Evolutionary conservation across 2,329 filamentous ascomycete genomes (phyloP).

Genomic region (Verticillium albo-atrum): DNA sequence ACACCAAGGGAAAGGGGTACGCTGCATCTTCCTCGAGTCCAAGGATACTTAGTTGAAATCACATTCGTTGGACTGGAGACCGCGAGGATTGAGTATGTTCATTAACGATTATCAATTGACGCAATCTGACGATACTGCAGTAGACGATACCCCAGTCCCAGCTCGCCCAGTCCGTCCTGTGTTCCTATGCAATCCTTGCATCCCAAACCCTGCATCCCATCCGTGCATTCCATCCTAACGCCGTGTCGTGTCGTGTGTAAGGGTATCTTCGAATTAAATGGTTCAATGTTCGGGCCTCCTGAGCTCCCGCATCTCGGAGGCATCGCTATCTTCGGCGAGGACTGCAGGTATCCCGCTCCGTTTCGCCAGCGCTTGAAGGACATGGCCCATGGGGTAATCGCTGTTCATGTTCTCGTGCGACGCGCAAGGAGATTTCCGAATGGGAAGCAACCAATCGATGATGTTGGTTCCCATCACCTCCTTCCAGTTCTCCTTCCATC

Average conservation of each 20-base stretch:
- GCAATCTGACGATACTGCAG: not conserved
- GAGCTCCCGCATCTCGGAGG: conserved; percentile 24
- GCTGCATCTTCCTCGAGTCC: too few relatives aligned
- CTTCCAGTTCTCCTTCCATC: conserved; percentile 65
- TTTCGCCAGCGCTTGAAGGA: conserved; percentile 51
- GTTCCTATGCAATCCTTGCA: not conserved
- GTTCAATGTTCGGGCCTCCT: not conserved
- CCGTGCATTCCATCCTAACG: not conserved
- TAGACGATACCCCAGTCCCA: too few relatives aligned
- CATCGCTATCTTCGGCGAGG: conserved; percentile 12
- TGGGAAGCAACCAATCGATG: conserved; percentile 76
- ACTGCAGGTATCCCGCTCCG: conserved; percentile 31
- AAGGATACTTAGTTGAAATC: not conserved
- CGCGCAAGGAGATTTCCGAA: conserved; percentile 69
- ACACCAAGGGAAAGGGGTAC: too few relatives aligned
- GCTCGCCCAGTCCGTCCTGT: not conserved
- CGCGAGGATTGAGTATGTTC: not conserved
- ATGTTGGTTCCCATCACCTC: conserved; percentile 71
- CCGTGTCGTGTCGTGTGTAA: not conserved
- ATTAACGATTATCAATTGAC: not conserved
- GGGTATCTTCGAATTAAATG: not conserved
- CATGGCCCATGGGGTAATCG: conserved; percentile 63
- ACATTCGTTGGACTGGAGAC: not conserved
- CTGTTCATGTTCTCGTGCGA: conserved; percentile 61
- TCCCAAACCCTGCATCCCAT: not conserved